Conservation (phyloP, 2,329 filamentous ascomycete species). For the Sclerotinia spermophila region DNA sequence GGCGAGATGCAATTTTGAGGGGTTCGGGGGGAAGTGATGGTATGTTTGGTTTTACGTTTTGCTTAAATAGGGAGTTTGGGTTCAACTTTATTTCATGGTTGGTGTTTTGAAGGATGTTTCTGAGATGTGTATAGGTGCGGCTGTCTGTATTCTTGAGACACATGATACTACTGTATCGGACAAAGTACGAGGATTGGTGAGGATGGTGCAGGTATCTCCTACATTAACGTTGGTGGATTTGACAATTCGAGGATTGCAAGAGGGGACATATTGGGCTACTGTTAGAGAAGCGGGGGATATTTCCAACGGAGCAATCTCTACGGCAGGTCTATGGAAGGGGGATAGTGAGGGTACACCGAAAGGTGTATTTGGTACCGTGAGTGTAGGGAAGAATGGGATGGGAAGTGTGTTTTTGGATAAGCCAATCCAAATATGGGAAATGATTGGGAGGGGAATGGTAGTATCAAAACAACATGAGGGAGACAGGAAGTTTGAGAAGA, state of each 20-base stretch:
- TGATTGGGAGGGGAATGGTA: slow-evolving; percentile 90
- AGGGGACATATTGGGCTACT: slow-evolving; percentile 78
- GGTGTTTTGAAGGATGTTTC: background rate
- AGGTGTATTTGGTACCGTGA: slow-evolving; percentile 69
- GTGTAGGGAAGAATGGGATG: slow-evolving; percentile 70
- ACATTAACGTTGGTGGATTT: slow-evolving; percentile 81
- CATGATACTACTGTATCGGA: slow-evolving; percentile 58
- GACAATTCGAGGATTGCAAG: slow-evolving; percentile 75
- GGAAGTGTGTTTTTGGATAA: slow-evolving; percentile 79
- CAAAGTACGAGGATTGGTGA: slow-evolving; percentile 78
- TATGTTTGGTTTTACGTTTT: slow-evolving; percentile 45
- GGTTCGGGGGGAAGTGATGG: slow-evolving; percentile 83
- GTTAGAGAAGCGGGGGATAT: slow-evolving; percentile 87
- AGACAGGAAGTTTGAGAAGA: slow-evolving; percentile 57
- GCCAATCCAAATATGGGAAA: slow-evolving; percentile 86
- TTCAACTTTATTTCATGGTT: background rate
- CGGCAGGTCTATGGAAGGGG: slow-evolving; percentile 73
- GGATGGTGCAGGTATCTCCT: slow-evolving; percentile 87
- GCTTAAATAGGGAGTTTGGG: slow-evolving; percentile 11
- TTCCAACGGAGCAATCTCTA: slow-evolving; percentile 74
- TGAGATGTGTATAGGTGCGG: slow-evolving; percentile 53
- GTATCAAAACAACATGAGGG: slow-evolving; percentile 65
- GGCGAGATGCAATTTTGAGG: slow-evolving; percentile 88
- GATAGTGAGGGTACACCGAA: slow-evolving; percentile 42
- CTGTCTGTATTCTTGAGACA: slow-evolving; percentile 94